Percentiles rank a stretch among this genome's conserved stretches.
These are phyloP conservation scores for Trichothecium roseum DNA, from an alignment of 2,329 filamentous ascomycete species.

Conservation along the genomic window DNA sequence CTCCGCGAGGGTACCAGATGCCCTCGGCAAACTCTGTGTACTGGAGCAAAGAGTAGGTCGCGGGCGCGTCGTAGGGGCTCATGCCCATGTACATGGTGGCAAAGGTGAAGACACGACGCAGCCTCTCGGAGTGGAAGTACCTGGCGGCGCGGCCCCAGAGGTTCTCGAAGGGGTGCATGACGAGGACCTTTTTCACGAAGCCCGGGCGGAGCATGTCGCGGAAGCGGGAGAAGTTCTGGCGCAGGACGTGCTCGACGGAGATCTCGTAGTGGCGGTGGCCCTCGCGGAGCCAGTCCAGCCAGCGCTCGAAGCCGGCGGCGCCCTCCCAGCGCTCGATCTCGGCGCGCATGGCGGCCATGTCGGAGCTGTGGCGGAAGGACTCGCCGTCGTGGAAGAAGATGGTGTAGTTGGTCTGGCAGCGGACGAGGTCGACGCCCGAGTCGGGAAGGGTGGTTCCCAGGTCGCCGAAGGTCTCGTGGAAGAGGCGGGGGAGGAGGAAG, in stretches of 20 bases:
- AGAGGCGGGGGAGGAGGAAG: slow-evolving; percentile 60
- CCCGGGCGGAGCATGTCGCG: slow-evolving; percentile 44
- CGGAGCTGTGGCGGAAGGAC: slow-evolving; percentile 53
- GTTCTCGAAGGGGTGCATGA: slow-evolving; percentile 59
- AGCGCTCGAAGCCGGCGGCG: slow-evolving; percentile 58
- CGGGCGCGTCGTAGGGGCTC: slow-evolving; percentile 66
- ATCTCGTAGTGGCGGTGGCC: slow-evolving; percentile 61
- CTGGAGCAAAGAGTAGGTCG: slow-evolving; percentile 63
- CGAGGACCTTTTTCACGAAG: slow-evolving; percentile 48
- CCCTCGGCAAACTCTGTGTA: slow-evolving; percentile 69
- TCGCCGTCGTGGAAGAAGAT: slow-evolving; percentile 63
- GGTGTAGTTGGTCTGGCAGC: slow-evolving; percentile 68
- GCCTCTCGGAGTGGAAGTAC: slow-evolving; percentile 60
- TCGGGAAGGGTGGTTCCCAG: slow-evolving; percentile 54
- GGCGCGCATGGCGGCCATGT: slow-evolving; percentile 58
- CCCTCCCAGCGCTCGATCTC: slow-evolving; percentile 67
- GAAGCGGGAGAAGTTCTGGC: slow-evolving; percentile 55
- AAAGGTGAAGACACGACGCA: slow-evolving; percentile 65
- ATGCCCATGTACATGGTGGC: slow-evolving; percentile 79
- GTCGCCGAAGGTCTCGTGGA: slow-evolving; percentile 58
- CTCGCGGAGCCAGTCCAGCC: slow-evolving; percentile 56
- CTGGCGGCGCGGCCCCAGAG: slow-evolving; percentile 55
- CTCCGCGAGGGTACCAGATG: slow-evolving; percentile 65
- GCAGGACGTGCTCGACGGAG: slow-evolving; percentile 53
- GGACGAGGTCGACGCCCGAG: slow-evolving; percentile 57